phyloP scores from a whole-genome alignment of 202 grass and related monocot genomes.

The Bolboschoenoplectus hybrid region DNA sequence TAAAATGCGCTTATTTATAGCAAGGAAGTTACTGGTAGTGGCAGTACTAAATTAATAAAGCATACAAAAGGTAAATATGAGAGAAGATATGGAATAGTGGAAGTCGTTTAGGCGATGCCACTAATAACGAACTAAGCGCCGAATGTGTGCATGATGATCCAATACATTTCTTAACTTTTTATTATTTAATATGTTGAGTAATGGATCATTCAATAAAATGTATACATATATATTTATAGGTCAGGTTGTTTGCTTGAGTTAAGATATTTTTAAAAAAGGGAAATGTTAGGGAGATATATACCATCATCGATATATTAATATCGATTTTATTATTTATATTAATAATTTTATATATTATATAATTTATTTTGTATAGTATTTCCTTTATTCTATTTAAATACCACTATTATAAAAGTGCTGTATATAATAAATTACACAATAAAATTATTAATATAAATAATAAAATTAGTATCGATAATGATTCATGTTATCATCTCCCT shows the following conservation, averaged over 20 bases:
- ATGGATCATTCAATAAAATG: neutral
- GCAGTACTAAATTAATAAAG: neutral
- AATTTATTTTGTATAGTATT: too few relatives aligned
- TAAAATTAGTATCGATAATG: too few relatives aligned
- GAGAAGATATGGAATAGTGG: neutral
- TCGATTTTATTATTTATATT: too few relatives aligned
- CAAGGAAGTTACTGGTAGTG: neutral
- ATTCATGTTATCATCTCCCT: too few relatives aligned
- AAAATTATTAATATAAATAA: too few relatives aligned
- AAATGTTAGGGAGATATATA: too few relatives aligned
- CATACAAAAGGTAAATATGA: neutral
- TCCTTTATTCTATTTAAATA: too few relatives aligned
- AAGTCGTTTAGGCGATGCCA: constrained; percentile 8
- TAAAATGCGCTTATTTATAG: constrained; percentile 2
- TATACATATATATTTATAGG: neutral
- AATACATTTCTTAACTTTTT: constrained; percentile 11
- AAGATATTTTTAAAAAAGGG: too few relatives aligned
- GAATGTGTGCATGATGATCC: neutral
- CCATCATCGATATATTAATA: too few relatives aligned
- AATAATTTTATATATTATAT: too few relatives aligned
- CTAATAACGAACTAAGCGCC: constrained; percentile 26
- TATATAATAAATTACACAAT: too few relatives aligned
- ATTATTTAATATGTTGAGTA: neutral
- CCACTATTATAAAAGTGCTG: too few relatives aligned
- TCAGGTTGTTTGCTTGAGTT: neutral